Evolutionary conservation across 208 protist species (phyloP).

Genomic region (Angomonas ambiguus): DNA sequence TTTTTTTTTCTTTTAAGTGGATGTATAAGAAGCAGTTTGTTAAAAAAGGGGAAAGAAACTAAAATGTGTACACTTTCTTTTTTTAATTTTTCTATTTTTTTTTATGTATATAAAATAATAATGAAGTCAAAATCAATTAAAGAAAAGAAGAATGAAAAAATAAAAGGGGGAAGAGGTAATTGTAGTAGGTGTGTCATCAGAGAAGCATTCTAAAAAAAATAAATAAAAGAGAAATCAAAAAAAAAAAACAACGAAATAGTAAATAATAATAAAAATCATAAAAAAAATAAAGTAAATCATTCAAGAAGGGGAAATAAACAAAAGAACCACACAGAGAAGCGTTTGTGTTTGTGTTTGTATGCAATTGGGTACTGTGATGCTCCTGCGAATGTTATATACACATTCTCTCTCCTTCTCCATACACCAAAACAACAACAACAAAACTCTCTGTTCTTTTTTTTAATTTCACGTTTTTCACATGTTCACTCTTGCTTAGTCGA

Average conservation of each 20-base stretch:
- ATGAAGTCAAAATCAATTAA: constrained; percentile 6
- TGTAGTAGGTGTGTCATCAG: no score
- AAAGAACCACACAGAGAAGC: no score
- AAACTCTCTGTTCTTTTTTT: constrained; percentile 1
- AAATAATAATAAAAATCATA: background rate
- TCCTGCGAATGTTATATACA: no score
- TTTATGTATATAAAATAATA: background rate
- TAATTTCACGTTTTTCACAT: constrained; percentile 4
- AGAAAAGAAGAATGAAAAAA: background rate
- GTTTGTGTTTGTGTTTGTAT: no score
- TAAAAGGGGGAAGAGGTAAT: no score
- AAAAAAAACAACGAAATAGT: constrained; percentile 12
- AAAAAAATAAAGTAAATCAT: constrained; percentile 15
- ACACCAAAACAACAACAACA: background rate
- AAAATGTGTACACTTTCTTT: no score
- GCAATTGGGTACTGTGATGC: no score
- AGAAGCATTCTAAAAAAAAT: background rate
- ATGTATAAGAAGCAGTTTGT: background rate
- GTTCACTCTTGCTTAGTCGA: constrained; percentile 36
- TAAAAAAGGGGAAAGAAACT: background rate
- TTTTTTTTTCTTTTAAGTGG: constrained; percentile 13
- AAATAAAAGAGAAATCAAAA: constrained; percentile 11
- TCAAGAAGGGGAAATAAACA: constrained; percentile 6
- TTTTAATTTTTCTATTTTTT: background rate
- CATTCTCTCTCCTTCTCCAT: background rate